Percentiles rank a stretch among this genome's conserved stretches.
phyloP scores from a whole-genome alignment of 192 early-diverging fungal species.

The Coemansia sp. region DNA sequence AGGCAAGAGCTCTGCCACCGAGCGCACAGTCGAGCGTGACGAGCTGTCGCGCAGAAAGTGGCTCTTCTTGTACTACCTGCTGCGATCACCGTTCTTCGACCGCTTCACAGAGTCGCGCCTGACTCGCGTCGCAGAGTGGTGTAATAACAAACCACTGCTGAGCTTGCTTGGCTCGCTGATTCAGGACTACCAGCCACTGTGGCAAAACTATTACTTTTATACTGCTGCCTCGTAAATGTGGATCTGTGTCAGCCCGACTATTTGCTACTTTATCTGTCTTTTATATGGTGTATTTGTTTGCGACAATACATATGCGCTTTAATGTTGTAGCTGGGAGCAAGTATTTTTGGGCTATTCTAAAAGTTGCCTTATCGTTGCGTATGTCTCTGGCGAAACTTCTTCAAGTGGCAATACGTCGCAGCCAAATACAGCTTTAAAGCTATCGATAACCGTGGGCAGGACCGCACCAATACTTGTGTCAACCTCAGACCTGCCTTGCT shows the following conservation, averaged over 20 bases:
- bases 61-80: slow-evolving; percentile 78
- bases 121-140: slow-evolving; percentile 64
- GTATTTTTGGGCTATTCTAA: not conserved
- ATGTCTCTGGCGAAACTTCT: slow-evolving; percentile 34
- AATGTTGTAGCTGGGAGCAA: not conserved
- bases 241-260: not conserved
- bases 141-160: slow-evolving; percentile 75
- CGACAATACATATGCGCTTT: not conserved
- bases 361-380: slow-evolving; percentile 22
- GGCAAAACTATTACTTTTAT: slow-evolving; percentile 91
- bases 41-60: slow-evolving; percentile 75
- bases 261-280: not conserved
- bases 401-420: slow-evolving; percentile 37
- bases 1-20: slow-evolving; percentile 16
- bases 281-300: slow-evolving; percentile 1
- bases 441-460: slow-evolving; percentile 25
- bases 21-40: slow-evolving; percentile 74
- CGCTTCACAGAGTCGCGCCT: slow-evolving; percentile 71
- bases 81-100: slow-evolving; percentile 85
- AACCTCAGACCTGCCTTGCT: not conserved
- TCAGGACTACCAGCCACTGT: slow-evolving; percentile 86
- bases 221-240: slow-evolving; percentile 62
- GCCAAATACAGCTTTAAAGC: slow-evolving; percentile 39
- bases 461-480: slow-evolving; percentile 25
- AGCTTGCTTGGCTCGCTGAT: slow-evolving; percentile 78